Conservation (phyloP, 345 rosid species). For the Ceriops tagal region DNA sequence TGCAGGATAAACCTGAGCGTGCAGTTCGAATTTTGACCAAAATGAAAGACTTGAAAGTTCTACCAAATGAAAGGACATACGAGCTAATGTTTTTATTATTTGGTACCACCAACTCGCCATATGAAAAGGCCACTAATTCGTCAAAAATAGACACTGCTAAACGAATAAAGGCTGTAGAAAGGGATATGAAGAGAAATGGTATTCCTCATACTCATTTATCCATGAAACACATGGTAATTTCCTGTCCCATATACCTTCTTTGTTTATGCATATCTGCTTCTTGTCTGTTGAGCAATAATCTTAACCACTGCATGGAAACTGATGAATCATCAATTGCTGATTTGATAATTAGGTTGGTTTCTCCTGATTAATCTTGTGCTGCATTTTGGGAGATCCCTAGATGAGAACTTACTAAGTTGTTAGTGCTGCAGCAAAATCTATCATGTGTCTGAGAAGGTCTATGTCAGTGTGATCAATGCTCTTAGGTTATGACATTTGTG, state of each 20-base stretch:
- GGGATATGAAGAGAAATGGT: constrained; percentile 67
- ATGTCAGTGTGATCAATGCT: no score
- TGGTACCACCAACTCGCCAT: constrained; percentile 68
- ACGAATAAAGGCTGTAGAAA: constrained; percentile 67
- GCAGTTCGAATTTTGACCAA: constrained; percentile 59
- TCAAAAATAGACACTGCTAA: constrained; percentile 55
- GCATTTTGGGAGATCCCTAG: not conserved
- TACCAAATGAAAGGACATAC: constrained; percentile 60
- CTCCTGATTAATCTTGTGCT: not conserved
- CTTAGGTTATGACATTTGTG: not conserved
- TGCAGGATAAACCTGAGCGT: constrained; percentile 79
- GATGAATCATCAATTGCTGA: not conserved
- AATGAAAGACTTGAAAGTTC: constrained; percentile 59
- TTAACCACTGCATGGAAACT: not conserved
- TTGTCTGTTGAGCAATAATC: not conserved
- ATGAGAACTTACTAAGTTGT: not conserved
- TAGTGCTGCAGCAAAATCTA: not conserved
- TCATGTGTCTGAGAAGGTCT: not conserved
- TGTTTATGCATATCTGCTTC: not conserved
- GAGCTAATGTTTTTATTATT: constrained; percentile 68
- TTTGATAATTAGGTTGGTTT: not conserved
- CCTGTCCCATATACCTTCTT: constrained; percentile 14
- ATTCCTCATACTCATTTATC: constrained; percentile 61
- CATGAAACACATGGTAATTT: constrained; percentile 59
- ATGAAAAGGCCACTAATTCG: constrained; percentile 54